These are phyloP conservation scores for Colletotrichum trifolii DNA, from an alignment of 2,329 filamentous ascomycete genomes.

Conservation along the genomic window DNA sequence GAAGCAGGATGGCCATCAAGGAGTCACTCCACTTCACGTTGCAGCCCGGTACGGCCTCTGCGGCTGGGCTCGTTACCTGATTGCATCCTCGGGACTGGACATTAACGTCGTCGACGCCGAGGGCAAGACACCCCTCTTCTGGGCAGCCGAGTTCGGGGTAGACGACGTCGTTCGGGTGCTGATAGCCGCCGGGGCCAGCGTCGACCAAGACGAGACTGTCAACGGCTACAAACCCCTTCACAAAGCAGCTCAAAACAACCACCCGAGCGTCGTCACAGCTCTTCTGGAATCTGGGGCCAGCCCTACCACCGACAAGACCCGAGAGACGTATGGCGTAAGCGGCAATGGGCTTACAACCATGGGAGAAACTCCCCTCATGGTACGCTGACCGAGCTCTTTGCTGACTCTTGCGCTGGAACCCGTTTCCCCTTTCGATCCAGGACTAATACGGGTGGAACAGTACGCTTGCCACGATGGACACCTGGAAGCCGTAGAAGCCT, in stretches of 20 bases:
- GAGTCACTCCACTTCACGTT: slow-evolving; percentile 21
- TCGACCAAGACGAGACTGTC: slow-evolving; percentile 35
- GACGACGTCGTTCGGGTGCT: slow-evolving; percentile 36
- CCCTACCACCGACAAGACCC: slow-evolving; percentile 43
- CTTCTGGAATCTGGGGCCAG: slow-evolving; percentile 48
- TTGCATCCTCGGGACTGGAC: slow-evolving; percentile 15
- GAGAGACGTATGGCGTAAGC: slow-evolving; percentile 23
- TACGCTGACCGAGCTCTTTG: not conserved
- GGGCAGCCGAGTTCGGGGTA: slow-evolving; percentile 42
- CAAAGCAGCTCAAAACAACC: slow-evolving; percentile 46
- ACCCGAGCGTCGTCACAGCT: slow-evolving; percentile 36
- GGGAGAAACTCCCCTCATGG: slow-evolving; percentile 44
- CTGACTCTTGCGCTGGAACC: not conserved
- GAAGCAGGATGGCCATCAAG: not conserved
- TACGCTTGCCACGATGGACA: slow-evolving; percentile 45
- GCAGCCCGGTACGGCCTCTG: slow-evolving; percentile 27
- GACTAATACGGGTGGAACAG: not conserved
- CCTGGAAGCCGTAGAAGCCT: slow-evolving; percentile 40
- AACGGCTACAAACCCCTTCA: slow-evolving; percentile 49
- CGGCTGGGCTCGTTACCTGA: slow-evolving; percentile 34
- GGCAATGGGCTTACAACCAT: slow-evolving; percentile 27
- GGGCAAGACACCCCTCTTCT: slow-evolving; percentile 41
- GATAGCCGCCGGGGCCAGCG: slow-evolving; percentile 42
- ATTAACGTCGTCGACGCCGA: slow-evolving; percentile 34
- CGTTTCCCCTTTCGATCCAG: too few species aligned